These are phyloP conservation scores for Lepidopterella palustris DNA, from an alignment of 495 filamentous ascomycete genomes.

Conservation along the genomic window DNA sequence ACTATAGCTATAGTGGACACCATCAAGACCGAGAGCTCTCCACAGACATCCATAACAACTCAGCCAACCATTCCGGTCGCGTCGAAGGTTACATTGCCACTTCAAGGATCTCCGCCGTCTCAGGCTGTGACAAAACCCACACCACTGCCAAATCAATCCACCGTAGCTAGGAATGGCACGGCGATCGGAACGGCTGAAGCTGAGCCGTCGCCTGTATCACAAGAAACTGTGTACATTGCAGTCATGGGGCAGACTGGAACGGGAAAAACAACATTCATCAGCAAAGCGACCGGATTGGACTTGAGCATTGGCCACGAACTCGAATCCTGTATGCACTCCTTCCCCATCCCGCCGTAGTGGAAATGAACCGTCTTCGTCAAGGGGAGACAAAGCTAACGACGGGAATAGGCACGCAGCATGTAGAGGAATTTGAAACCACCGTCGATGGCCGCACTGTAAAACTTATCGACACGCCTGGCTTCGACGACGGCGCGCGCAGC, in stretches of 20 bases:
- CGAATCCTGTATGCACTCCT: neutral
- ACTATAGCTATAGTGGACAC: too few species aligned
- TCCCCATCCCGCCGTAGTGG: too few species aligned
- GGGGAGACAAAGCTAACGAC: neutral
- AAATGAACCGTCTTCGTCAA: neutral
- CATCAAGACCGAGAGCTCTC: too few species aligned
- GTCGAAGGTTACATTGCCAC: too few species aligned
- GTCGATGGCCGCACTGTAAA: neutral
- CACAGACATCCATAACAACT: too few species aligned
- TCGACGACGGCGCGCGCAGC: neutral
- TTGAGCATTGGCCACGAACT: neutral
- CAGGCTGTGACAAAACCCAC: too few species aligned
- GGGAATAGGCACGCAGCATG: neutral
- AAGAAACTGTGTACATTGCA: neutral
- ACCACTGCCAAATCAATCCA: too few species aligned
- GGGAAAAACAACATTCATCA: neutral
- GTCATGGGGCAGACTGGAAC: neutral
- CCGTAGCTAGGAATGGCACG: too few species aligned
- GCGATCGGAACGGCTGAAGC: too few species aligned
- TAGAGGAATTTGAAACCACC: neutral
- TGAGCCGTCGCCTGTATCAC: too few species aligned
- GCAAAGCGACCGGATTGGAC: neutral
- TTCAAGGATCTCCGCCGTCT: too few species aligned
- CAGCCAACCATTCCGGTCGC: too few species aligned
- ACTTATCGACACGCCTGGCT: neutral